phyloP scores from a whole-genome alignment of 495 filamentous ascomycete species.

The Neurospora tetraspora region DNA sequence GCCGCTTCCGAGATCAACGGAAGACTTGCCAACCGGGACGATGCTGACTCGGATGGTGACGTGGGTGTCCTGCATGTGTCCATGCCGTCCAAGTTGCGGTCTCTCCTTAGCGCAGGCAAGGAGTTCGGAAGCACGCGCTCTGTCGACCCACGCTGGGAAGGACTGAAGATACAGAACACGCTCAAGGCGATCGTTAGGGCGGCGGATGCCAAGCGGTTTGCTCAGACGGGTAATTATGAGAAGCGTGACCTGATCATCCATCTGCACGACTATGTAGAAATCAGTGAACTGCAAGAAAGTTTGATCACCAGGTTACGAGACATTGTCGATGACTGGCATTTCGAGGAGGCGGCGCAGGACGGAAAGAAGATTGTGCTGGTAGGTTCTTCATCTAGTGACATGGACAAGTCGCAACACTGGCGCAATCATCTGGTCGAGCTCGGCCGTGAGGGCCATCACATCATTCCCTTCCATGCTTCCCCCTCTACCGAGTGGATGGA shows the following conservation, averaged over 20 bases:
- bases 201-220: conserved; percentile 16
- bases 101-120: conserved; percentile 7
- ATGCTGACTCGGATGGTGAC: conserved; percentile 7
- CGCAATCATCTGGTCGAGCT: conserved; percentile 25
- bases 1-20: conserved; percentile 40
- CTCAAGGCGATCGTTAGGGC: conserved; percentile 28
- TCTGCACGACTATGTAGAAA: conserved; percentile 69
- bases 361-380: conserved; percentile 69
- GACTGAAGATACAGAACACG: conserved; percentile 30
- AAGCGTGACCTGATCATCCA: conserved; percentile 52
- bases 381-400: conserved; percentile 46
- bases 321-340: conserved; percentile 54
- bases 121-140: not conserved
- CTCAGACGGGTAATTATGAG: not conserved
- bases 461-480: conserved; percentile 20
- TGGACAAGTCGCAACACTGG: conserved; percentile 19
- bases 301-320: conserved; percentile 53
- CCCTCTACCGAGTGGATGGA: conserved; percentile 8
- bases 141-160: conserved; percentile 32
- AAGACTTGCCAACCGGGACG: conserved; percentile 10
- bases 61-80: conserved; percentile 12
- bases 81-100: conserved; percentile 16
- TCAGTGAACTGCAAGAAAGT: conserved; percentile 54
- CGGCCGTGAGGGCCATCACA: conserved; percentile 15
- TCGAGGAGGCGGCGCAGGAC: conserved; percentile 19